Evolutionary conservation across 2,329 filamentous ascomycete genomes (phyloP).

Genomic region (Penicillium sp.): DNA sequence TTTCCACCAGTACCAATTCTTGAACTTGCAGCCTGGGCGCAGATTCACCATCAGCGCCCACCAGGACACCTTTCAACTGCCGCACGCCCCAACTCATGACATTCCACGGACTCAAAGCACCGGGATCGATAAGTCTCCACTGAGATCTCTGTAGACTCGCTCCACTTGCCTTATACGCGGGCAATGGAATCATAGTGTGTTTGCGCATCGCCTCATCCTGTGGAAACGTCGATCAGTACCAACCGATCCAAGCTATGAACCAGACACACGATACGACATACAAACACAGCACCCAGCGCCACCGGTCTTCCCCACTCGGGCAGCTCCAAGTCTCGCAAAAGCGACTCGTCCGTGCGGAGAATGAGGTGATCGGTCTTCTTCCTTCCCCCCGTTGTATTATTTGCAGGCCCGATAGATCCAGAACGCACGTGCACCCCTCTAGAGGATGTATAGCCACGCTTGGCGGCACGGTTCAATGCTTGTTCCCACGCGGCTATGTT

Average conservation of each 20-base stretch:
- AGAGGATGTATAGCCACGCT: constrained; percentile 61
- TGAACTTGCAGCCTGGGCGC: constrained; percentile 41
- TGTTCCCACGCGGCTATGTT: constrained; percentile 79
- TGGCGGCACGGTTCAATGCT: constrained; percentile 69
- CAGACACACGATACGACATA: constrained; percentile 30
- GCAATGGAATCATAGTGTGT: constrained; percentile 69
- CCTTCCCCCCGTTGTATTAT: constrained; percentile 5
- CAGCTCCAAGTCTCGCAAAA: constrained; percentile 72
- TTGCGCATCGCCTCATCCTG: constrained; percentile 69
- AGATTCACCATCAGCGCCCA: constrained; percentile 43
- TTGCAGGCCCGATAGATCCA: constrained; percentile 10
- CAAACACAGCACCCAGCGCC: constrained; percentile 75
- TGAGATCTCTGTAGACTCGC: constrained; percentile 72
- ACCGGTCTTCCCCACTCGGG: constrained; percentile 79
- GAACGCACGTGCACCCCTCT: constrained; percentile 28
- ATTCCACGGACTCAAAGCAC: constrained; percentile 62
- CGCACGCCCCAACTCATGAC: constrained; percentile 75
- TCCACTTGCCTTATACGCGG: constrained; percentile 65
- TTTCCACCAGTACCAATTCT: constrained; percentile 54
- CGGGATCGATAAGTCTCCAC: constrained; percentile 57
- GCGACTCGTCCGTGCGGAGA: constrained; percentile 59
- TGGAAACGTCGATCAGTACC: neutral
- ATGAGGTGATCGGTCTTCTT: constrained; percentile 52
- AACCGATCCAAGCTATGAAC: neutral
- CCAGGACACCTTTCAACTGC: constrained; percentile 63